Conservation (phyloP, 331 rosid species). For the Pyracantha coccinea region DNA sequence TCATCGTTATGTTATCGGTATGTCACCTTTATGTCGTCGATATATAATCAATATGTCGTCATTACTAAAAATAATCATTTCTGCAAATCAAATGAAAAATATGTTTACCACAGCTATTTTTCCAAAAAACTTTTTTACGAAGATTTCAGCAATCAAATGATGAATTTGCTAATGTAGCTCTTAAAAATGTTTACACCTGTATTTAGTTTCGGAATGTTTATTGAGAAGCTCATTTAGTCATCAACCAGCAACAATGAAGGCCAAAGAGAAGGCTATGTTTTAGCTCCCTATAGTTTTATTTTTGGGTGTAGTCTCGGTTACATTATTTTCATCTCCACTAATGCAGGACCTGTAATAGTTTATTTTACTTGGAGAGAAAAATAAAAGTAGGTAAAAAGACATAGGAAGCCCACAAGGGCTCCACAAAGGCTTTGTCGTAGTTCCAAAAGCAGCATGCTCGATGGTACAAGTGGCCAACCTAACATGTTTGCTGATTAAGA, state of each 20-base stretch:
- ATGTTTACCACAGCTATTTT: too few relatives aligned
- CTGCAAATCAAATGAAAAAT: too few relatives aligned
- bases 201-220: not conserved
- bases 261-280: not conserved
- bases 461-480: not conserved
- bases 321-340: not conserved
- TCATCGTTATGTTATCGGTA: too few relatives aligned
- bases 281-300: not conserved
- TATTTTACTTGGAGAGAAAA: not conserved
- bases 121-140: too few relatives aligned
- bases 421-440: not conserved
- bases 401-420: not conserved
- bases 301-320: not conserved
- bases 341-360: not conserved
- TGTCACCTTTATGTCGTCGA: accelerated
- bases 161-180: not conserved
- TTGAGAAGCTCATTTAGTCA: not conserved
- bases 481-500: not conserved
- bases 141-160: not conserved
- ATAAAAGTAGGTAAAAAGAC: too few relatives aligned
- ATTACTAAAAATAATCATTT: too few relatives aligned
- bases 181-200: not conserved
- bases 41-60: too few relatives aligned
- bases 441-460: not conserved
- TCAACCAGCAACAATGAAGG: not conserved